phyloP scores from a whole-genome alignment of 768 basidiomycete species.

The Auriscalpium vulgare region DNA sequence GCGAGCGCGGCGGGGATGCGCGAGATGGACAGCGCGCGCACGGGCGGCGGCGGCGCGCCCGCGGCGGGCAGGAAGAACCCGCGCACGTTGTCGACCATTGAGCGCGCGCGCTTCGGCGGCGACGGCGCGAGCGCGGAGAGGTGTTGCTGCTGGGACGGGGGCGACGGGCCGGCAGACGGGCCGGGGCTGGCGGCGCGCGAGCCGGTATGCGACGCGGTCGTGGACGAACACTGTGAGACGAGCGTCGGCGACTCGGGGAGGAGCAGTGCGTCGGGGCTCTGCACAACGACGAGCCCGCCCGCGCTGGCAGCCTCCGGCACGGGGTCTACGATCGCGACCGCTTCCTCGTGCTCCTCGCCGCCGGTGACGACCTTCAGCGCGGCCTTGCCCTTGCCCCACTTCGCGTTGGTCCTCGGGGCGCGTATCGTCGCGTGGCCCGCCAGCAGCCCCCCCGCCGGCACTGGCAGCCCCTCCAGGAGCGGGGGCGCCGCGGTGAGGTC shows the following conservation, averaged over 20 bases:
- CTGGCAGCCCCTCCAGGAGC: not conserved
- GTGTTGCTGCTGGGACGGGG: no score
- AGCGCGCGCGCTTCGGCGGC: slow-evolving; percentile 35
- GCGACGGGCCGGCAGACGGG: no score
- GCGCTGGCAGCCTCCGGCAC: not conserved
- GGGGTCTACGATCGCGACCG: not conserved
- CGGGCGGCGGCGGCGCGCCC: slow-evolving; percentile 4
- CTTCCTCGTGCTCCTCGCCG: not conserved
- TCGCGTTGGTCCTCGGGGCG: not conserved
- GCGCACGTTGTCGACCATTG: slow-evolving; percentile 56
- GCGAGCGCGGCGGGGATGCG: slow-evolving; percentile 1
- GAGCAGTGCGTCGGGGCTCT: slow-evolving; percentile 5
- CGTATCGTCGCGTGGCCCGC: not conserved
- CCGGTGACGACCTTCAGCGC: not conserved
- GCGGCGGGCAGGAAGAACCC: slow-evolving; percentile 35
- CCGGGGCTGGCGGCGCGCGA: slow-evolving; percentile 8
- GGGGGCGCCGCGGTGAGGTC: slow-evolving; percentile 6
- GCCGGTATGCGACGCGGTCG: slow-evolving; percentile 14
- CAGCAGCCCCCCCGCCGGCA: not conserved
- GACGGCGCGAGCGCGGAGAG: slow-evolving; percentile 9
- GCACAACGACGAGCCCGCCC: not conserved
- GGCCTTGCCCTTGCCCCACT: not conserved
- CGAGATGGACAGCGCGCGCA: slow-evolving; percentile 11
- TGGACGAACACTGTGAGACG: slow-evolving; percentile 11
- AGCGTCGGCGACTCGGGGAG: slow-evolving; percentile 8